These are phyloP conservation scores for Nepenthes gracilis DNA, from an alignment of 148 eudicot species.

Conservation along the genomic window DNA sequence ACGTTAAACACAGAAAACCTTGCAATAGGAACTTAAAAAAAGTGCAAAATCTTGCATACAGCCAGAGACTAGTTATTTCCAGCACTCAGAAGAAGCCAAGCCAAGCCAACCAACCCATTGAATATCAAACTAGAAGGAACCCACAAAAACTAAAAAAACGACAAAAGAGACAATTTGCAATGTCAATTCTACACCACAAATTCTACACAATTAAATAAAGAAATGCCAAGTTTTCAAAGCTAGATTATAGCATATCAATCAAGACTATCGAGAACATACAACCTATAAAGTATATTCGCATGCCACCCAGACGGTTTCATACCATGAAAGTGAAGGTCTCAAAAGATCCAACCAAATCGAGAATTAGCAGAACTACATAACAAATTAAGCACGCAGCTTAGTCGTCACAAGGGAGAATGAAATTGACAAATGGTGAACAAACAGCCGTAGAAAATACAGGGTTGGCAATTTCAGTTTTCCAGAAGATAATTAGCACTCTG, in stretches of 20 bases:
- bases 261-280: neutral
- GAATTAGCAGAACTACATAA: neutral
- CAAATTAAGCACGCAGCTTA: neutral
- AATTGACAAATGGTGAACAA: too few species aligned
- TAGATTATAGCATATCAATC: neutral
- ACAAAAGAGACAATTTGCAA: slow-evolving; percentile 6
- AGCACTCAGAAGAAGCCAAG: too few species aligned
- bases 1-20: too few species aligned
- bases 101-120: neutral
- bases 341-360: neutral
- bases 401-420: neutral
- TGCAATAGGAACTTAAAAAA: too few species aligned
- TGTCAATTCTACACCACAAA: slow-evolving; percentile 13
- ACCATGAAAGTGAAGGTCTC: neutral
- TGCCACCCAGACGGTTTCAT: neutral
- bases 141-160: neutral
- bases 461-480: too few species aligned
- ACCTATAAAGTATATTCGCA: neutral
- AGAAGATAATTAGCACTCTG: neutral
- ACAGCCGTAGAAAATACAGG: too few species aligned
- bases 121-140: slow-evolving; percentile 6
- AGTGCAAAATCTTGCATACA: too few species aligned
- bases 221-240: neutral
- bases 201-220: neutral
- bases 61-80: too few species aligned